Percentiles rank a stretch among this genome's conserved stretches.
phyloP scores from a whole-genome alignment of 73 alveolate species.

The Durusdinium trenchii region DNA sequence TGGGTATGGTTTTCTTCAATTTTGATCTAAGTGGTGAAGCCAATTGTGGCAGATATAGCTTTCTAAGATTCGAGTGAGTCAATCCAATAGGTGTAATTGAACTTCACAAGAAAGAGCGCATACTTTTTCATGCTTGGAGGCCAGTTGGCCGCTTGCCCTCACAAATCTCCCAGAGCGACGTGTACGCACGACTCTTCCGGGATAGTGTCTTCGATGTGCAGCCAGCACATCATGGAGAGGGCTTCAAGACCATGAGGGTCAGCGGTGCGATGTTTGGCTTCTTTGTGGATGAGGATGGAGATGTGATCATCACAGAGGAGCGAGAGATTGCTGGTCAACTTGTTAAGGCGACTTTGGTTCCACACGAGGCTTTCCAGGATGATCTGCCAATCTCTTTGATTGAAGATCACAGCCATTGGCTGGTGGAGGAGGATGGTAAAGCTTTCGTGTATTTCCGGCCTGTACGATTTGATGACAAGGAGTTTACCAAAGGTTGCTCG shows the following conservation, averaged over 20 bases:
- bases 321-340: neutral
- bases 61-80: too few species aligned
- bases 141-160: conserved; percentile 43
- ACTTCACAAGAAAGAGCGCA: too few species aligned
- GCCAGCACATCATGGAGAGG: neutral
- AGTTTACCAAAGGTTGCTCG: neutral
- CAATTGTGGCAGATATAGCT: too few species aligned
- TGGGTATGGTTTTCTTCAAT: too few species aligned
- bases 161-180: neutral
- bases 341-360: neutral
- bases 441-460: conserved; percentile 21
- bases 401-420: conserved; percentile 17
- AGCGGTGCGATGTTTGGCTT: neutral
- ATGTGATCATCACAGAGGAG: neutral
- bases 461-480: neutral
- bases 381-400: neutral
- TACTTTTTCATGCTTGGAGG: too few species aligned
- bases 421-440: neutral
- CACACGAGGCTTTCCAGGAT: neutral
- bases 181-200: neutral
- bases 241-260: neutral
- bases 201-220: conserved; percentile 10
- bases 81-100: too few species aligned
- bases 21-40: too few species aligned
- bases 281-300: neutral